Percentiles rank a stretch among this genome's conserved stretches.
phyloP scores from a whole-genome alignment of 1,139 yeast species.

The Pichia norvegensis region DNA sequence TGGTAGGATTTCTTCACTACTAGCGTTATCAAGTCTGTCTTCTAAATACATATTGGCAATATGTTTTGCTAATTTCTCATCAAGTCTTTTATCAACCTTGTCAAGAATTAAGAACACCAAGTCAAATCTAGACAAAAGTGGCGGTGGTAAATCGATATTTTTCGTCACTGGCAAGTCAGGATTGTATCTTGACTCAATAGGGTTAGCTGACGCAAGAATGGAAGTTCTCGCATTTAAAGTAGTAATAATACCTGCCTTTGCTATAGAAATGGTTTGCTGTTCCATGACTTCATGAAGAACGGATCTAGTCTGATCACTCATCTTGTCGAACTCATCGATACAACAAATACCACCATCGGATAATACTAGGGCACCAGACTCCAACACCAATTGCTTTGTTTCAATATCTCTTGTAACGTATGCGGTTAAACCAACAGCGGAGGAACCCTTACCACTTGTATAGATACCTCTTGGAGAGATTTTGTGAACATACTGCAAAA shows the following conservation, averaged over 20 bases:
- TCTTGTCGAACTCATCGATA: conserved; percentile 96
- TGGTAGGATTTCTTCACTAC: conserved; percentile 62
- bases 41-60: conserved; percentile 88
- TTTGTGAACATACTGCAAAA: conserved; percentile 88
- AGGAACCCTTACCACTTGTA: conserved; percentile 97
- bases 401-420: conserved; percentile 92
- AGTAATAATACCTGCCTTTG: conserved; percentile 96
- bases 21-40: conserved; percentile 70
- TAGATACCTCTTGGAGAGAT: conserved; percentile 97
- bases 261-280: conserved; percentile 95
- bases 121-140: conserved; percentile 88
- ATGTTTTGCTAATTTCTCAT: conserved; percentile 82
- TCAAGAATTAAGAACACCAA: conserved; percentile 86
- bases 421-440: conserved; percentile 98
- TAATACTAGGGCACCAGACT: conserved; percentile 91
- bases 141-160: conserved; percentile 94
- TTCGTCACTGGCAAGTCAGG: conserved; percentile 90
- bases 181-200: conserved; percentile 92
- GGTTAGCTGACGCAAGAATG: conserved; percentile 92
- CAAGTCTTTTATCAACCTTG: conserved; percentile 80
- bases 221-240: conserved; percentile 95
- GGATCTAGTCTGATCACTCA: conserved; percentile 90
- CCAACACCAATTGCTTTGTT: conserved; percentile 85
- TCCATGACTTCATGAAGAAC: conserved; percentile 99
- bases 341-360: conserved; percentile 99